Evolutionary conservation across 1,284 basidiomycete species (phyloP).

Genomic region (Sphagnurus paluster): DNA sequence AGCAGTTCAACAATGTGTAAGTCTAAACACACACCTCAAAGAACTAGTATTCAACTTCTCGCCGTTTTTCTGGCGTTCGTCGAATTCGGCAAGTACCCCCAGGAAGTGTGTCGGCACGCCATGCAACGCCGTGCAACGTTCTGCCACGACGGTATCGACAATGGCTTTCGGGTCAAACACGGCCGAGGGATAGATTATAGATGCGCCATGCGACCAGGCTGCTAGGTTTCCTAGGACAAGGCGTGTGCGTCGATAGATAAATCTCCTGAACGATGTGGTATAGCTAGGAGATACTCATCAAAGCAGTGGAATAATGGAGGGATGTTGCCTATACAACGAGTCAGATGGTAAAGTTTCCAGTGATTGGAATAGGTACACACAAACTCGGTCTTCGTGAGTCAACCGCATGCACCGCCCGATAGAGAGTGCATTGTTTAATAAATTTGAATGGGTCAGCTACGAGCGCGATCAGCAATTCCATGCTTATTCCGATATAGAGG

Average conservation of each 20-base stretch:
- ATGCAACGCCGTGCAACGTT: conserved; percentile 76
- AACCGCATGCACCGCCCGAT: conserved; percentile 74
- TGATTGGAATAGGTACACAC: conserved; percentile 37
- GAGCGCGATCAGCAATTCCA: background rate
- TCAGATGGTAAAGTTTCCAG: background rate
- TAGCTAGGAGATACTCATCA: conserved; percentile 53
- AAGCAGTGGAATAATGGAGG: conserved; percentile 86
- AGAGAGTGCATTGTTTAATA: conserved; percentile 76
- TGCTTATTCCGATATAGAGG: background rate
- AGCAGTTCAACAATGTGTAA: conserved; percentile 7
- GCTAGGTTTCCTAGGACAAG: conserved; percentile 82
- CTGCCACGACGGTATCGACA: conserved; percentile 64
- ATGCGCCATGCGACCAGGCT: conserved; percentile 73
- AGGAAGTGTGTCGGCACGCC: conserved; percentile 87
- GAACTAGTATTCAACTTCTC: conserved; percentile 46
- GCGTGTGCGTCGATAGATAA: conserved; percentile 40
- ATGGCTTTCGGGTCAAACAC: conserved; percentile 63
- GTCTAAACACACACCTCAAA: conserved; percentile 55
- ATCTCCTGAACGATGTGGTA: conserved; percentile 1
- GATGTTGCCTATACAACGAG: conserved; percentile 57
- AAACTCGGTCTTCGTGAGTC: conserved; percentile 62
- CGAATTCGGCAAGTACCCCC: conserved; percentile 68
- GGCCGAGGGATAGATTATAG: conserved; percentile 74
- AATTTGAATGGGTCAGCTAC: conserved; percentile 73
- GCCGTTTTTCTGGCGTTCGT: conserved; percentile 48